Evolutionary conservation across 176 grass and related monocot genomes (phyloP), one percentile per base, ranked within the genome.

Genomic region (Musa acuminata): DNA sequence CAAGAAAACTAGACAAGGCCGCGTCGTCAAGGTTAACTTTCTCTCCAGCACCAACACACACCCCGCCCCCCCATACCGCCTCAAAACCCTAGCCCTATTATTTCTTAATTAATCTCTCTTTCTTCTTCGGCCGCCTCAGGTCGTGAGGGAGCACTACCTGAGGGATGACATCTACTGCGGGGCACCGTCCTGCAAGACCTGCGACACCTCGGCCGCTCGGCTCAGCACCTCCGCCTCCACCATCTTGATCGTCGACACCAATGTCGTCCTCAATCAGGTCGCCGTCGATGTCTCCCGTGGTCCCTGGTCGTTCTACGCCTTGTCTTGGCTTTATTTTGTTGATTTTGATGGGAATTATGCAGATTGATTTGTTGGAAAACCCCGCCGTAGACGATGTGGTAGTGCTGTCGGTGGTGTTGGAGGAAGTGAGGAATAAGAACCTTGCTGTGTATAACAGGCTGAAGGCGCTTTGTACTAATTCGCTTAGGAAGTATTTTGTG

Each of bases 131-230:
- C 51, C 8, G 35, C 1, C 52, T 11, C 49, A 93, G 94, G 88
- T 98, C 48, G 94, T 98, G 26, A 86, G 94, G 74, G 94, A 98
- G 82, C 94, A 98, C 84, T 98, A 98, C 86, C 82, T 98, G 82
- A 87, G 94, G 49, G 94, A 98, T 51, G 90, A 93, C 55, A 84
- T 98, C 73, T 84, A 86, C 84, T 98, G 94, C 71, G 94, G 94
- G 50, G 83, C 86, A 55, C 64, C 72, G 20, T 89, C 84, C 26
- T 98, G 94, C 69, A n/a, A 84, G 59, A 58, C 80, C 20, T 98
- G 94, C 82, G 86, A 83, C 54, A 80, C 64, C 6, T 82, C 82
- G 13, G 69, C 84, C 0, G 74, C 87, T 22, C 88, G 88, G 49
- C 87, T 98, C 78, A 64, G 27, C 62, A 53, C 80, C 52, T 83